Base-by-base conservation (phyloP, 805 yeast species). In the baker's yeast (Saccharomyces cerevisiae) region DNA sequence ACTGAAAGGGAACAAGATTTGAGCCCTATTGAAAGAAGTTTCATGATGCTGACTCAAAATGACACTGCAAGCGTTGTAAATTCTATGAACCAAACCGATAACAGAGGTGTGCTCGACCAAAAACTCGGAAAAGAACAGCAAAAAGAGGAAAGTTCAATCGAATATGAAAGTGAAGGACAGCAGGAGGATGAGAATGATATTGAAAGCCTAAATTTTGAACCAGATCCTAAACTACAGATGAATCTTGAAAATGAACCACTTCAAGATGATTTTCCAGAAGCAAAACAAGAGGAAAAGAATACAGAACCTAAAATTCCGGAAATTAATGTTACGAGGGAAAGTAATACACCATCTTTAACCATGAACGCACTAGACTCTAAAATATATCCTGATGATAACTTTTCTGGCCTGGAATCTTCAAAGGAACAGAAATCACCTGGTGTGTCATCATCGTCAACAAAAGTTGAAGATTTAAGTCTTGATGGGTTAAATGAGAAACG, bases 11-110 rank as follows among this genome's bases (percentile, higher is more conserved):
- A 36, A 17, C 43, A 53, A 6, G 60, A 55, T 9, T 24, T 62
- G 54, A 61, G 64, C 46, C 71, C 71, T 10, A 63, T 68, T 8
- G 71, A 67, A 53, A 63, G 55, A 53, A 64, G 69, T 46, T 68
- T 67, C 49, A 60, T 62, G 67, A 63, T 64, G 60, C 53, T 68
- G 27, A 68, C 70, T 3, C 65, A 62, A 46, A 65, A 61, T 49
- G 66, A 62, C 46, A 49, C 60, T 9, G 43, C 55, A 17, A 54
- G 51, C 28, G 4, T n/a, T 17, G 11, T 14, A 13, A 36, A 29
- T 2, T 14, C 46, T 10, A 36, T 36, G 11, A 17, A 17, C 0
- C 43, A 36, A 24, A 30, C 32, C 14, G 10, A 41, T 17, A 24
- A 50, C n/a, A 5, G 22, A n/a, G 22, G 48, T 10, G 11, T 30